Evolutionary conservation across 441 rosid species (phyloP).

Genomic region (Populus hybrid): DNA sequence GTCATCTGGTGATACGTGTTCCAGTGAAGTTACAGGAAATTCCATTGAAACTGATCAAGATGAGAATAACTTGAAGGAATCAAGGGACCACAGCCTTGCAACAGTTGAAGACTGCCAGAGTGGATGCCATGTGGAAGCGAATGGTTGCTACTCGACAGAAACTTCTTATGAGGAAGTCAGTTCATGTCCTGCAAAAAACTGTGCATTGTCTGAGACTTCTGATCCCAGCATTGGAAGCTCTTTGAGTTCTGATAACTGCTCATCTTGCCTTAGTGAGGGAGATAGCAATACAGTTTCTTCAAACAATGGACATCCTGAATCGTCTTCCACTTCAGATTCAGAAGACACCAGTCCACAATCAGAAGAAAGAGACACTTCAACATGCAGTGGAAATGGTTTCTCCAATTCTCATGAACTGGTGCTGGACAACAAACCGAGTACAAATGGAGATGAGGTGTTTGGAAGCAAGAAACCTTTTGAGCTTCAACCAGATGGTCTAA

Average conservation of each 20-base stretch:
- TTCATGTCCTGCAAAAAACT: conserved; percentile 27
- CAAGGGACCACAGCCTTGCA: conserved; percentile 21
- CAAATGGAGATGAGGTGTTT: conserved; percentile 29
- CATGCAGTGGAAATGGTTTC: conserved; percentile 37
- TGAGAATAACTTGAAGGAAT: conserved; percentile 24
- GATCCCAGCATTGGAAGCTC: conserved; percentile 42
- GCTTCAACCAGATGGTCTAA: conserved; percentile 33
- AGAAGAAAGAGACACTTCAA: conserved; percentile 51
- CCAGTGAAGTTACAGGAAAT: conserved; percentile 32
- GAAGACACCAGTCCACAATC: conserved; percentile 73
- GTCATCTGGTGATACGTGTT: conserved; percentile 37
- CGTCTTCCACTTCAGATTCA: conserved; percentile 78
- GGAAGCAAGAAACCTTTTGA: conserved; percentile 32
- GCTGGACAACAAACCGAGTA: conserved; percentile 32
- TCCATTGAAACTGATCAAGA: conserved; percentile 34
- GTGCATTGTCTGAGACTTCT: conserved; percentile 28
- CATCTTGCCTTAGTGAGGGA: conserved; percentile 83
- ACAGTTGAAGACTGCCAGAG: conserved; percentile 30
- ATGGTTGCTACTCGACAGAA: conserved; percentile 29
- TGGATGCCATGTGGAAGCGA: conserved; percentile 25
- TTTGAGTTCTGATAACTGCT: conserved; percentile 77
- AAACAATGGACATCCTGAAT: conserved; percentile 58
- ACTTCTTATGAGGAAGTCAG: conserved; percentile 32
- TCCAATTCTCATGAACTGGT: conserved; percentile 35
- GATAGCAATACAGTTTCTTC: conserved; percentile 66